These are phyloP conservation scores for Puccinia hordei DNA, from an alignment of 1,284 basidiomycete genomes.

Conservation along the genomic window DNA sequence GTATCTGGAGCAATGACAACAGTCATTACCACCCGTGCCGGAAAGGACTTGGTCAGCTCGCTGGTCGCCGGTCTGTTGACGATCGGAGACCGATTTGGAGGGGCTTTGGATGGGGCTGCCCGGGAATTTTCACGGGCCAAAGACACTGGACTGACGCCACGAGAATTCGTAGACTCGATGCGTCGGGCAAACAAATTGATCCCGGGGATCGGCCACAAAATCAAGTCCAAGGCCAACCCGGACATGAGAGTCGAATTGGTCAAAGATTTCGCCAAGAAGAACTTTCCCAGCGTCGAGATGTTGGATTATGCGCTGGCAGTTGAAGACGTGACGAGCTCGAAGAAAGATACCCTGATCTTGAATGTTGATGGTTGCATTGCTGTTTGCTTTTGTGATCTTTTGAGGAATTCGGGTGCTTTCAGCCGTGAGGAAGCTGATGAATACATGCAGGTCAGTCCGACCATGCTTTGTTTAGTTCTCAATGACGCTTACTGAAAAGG, in stretches of 20 bases:
- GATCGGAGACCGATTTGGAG: constrained; percentile 97
- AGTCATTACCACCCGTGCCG: constrained; percentile 96
- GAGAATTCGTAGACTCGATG: constrained; percentile 96
- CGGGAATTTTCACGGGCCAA: constrained; percentile 89
- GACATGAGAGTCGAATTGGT: constrained; percentile 92
- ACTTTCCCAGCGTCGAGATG: constrained; percentile 77
- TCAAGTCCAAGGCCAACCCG: constrained; percentile 92
- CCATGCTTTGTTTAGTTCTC: neutral
- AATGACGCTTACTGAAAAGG: neutral
- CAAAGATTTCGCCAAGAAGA: constrained; percentile 91
- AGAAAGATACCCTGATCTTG: constrained; percentile 89
- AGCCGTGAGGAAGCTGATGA: constrained; percentile 93
- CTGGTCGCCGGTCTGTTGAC: constrained; percentile 94
- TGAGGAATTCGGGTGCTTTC: constrained; percentile 91
- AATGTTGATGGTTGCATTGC: constrained; percentile 98
- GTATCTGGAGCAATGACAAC: constrained; percentile 94
- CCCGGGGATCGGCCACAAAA: constrained; percentile 99
- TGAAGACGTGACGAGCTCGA: constrained; percentile 94
- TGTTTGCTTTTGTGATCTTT: constrained; percentile 94
- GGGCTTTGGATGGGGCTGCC: constrained; percentile 96
- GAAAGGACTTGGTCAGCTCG: constrained; percentile 97
- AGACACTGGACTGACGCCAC: constrained; percentile 86
- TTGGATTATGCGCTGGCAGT: constrained; percentile 98
- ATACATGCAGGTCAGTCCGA: constrained; percentile 74
- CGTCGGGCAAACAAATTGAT: constrained; percentile 96